Evolutionary conservation across 2,329 filamentous ascomycete genomes (phyloP).

Genomic region (Pseudogymnoascus sp.): DNA sequence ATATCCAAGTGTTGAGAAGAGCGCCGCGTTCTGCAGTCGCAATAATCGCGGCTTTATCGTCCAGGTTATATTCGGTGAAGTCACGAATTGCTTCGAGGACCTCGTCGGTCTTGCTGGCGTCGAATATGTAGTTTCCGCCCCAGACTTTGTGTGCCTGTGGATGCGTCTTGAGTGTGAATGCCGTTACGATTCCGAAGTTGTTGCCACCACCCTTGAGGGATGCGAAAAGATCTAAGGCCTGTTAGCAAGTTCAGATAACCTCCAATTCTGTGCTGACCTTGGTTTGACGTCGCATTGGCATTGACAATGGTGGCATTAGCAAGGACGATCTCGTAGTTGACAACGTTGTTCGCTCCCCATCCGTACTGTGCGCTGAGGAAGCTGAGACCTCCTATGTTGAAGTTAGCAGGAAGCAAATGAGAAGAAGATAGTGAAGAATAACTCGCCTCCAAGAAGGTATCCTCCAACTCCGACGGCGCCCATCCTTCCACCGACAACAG

Average conservation of each 20-base stretch:
- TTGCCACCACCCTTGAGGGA: constrained; percentile 22
- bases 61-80: constrained; percentile 49
- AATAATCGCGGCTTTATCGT: constrained; percentile 53
- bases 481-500: constrained; percentile 37
- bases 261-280: background rate
- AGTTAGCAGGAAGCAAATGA: background rate
- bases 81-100: constrained; percentile 42
- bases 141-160: constrained; percentile 26
- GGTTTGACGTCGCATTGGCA: constrained; percentile 16
- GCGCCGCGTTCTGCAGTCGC: constrained; percentile 42
- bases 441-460: constrained; percentile 29
- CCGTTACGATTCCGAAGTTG: constrained; percentile 26
- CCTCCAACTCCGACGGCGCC: constrained; percentile 41
- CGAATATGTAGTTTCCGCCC: constrained; percentile 29
- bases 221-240: constrained; percentile 17
- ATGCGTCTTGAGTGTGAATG: constrained; percentile 22
- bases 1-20: constrained; percentile 44
- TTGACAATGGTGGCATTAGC: constrained; percentile 17
- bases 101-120: constrained; percentile 19
- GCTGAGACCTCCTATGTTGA: constrained; percentile 8
- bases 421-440: background rate
- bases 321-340: constrained; percentile 35
- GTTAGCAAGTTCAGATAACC: background rate
- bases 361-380: constrained; percentile 32
- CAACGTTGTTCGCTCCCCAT: constrained; percentile 39